Base-by-base conservation (phyloP, 257 asterid species). In the Echites panduratus region DNA sequence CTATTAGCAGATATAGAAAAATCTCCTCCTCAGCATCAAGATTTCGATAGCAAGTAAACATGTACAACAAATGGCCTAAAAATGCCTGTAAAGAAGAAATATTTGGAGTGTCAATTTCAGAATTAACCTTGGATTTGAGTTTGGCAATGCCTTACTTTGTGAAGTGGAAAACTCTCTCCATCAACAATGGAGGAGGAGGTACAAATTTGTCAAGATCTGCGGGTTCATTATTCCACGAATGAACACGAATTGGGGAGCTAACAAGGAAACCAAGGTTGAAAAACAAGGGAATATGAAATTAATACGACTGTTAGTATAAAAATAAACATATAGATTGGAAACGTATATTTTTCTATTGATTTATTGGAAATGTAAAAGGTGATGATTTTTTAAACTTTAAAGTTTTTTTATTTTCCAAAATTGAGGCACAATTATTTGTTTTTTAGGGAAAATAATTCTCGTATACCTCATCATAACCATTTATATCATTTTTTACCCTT, bases 71-170 rank as follows among this genome's bases (percentile, higher is more conserved):
- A 48, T 79, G 91, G 4, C 91, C 91, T 41, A 81, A 29, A 52
- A 81, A 26, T n/a, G 91, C 87, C 66, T 86, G 94, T 4, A 86
- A 77, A 10, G 89, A 63, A 0, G 89, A 83, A 38, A 83, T 83
- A 7, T 45, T 75, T 29, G 72, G 61, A 7, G 41, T 66, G 0
- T 70, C 75, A 9, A 77, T 77, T 59, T 85, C 83, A 1, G 79
- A 4, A 41, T 75, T 84, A 7, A 88, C 89, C 63, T 66, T 84
- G 0, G 29, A n/a, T 68, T 86, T 86, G 4, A 86, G 78, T 13
- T 24, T 58, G 13, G 70, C 59, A 4, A 84, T 9, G 4, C 56
- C 74, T 2, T 80, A 78, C 59, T 75, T 82, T 47, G 83, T 70
- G 47, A 87, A 74, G 24, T 63, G 79, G 68, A 85, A 81, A 32